Evolutionary conservation across 352 stramenopile species (phyloP).

Genomic region (Phytophthora sp.): DNA sequence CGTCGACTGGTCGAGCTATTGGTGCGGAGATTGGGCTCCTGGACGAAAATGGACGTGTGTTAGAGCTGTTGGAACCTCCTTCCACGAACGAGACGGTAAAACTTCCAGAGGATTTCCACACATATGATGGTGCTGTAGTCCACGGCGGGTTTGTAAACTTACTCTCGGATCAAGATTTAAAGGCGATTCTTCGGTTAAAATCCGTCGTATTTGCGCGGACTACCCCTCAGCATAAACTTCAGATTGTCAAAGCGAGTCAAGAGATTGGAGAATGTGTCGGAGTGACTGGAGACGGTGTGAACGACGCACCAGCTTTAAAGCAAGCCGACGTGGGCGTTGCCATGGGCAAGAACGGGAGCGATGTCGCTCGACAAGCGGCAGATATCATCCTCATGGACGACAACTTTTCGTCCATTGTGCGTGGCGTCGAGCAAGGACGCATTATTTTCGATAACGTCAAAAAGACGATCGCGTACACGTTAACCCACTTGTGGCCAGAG

Average conservation of each 20-base stretch:
- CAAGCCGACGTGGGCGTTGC: conserved; percentile 95
- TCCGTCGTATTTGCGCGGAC: conserved; percentile 95
- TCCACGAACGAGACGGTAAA: neutral
- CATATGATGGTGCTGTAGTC: conserved; percentile 71
- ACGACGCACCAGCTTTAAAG: conserved; percentile 69
- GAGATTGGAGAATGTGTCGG: conserved; percentile 54
- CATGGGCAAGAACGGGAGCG: conserved; percentile 95
- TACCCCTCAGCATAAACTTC: conserved; percentile 50
- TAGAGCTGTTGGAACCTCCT: conserved; percentile 20
- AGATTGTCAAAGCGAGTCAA: conserved; percentile 33
- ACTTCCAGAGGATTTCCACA: conserved; percentile 35
- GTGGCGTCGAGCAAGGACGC: conserved; percentile 56
- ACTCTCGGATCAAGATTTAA: conserved; percentile 39
- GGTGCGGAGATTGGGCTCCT: conserved; percentile 86
- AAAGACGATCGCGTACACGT: conserved; percentile 92
- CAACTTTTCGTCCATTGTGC: conserved; percentile 96
- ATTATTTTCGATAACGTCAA: conserved; percentile 91
- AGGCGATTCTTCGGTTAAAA: conserved; percentile 37
- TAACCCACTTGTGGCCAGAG: conserved; percentile 89
- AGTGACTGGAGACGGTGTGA: conserved; percentile 81
- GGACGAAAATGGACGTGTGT: conserved; percentile 41
- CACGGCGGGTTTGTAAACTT: conserved; percentile 43
- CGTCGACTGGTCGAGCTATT: conserved; percentile 87
- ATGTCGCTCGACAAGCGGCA: conserved; percentile 90
- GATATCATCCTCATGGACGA: conserved; percentile 97